Evolutionary conservation across 768 basidiomycete species (phyloP), one percentile per base, ranked within the genome.

Genomic region (Kwoniella sp.): DNA sequence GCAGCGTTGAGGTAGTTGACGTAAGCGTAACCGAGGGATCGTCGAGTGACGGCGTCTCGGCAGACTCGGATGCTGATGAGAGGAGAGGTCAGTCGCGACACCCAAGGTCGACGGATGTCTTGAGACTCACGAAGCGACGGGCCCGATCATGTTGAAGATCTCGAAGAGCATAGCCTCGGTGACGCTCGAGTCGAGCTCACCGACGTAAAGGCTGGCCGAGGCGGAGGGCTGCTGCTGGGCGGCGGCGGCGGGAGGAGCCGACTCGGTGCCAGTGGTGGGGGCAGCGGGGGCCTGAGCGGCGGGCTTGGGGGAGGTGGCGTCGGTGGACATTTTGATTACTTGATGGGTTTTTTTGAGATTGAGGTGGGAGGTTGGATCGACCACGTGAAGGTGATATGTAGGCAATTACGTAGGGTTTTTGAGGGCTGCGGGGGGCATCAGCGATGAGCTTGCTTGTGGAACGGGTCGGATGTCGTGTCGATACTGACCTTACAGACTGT

Each of bases 71-170:
- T 98, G 75, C 90, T 91, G 25, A 46, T 41, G 42, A 40, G 41
- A 0, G 31, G 41, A 0, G 9, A n/a, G 17, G 9, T 25, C 29
- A 3, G 17, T n/a, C 43, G 10, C 19, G 11, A 25, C 32, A 20
- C 11, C 10, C n/a, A 12, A 8, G 23, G n/a, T 12, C 14, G 32
- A 17, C 17, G 11, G 23, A 31, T 44, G 25, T 39, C 28, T n/a
- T n/a, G n/a, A n/a, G n/a, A 76, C 84, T 59, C 60, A 89, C 90
- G 89, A 92, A 38, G 91, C 91, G 61, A 99, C 95, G 42, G 93
- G 95, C 46, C 95, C 95, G 77, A 98, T 90, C 89, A 98, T 93
- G 76, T 95, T 95, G 81, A 99, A 99, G 76, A 99, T 98, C 80
- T 99, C 95, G 74, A 98, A 99, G 48, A 99, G 83, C 90, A 96